Conservation (phyloP, 371 early-diverging fungal species). For the Synchytrium microbalum region DNA sequence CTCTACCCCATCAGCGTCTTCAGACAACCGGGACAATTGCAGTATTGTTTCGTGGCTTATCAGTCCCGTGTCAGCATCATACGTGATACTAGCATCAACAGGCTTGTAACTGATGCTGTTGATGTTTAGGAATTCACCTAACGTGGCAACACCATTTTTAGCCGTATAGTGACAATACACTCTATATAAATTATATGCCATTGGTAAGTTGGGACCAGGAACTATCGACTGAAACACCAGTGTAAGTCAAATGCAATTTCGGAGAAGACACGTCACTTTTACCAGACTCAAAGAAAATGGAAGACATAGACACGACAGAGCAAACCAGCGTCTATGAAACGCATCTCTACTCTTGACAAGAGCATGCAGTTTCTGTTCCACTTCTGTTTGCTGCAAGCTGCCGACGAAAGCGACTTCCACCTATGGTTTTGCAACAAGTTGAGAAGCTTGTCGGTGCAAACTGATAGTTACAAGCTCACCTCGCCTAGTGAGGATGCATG, state of each 20-base stretch:
- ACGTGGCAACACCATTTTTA: neutral
- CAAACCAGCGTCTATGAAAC: neutral
- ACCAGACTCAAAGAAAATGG: neutral
- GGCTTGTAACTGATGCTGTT: neutral
- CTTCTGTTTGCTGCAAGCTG: neutral
- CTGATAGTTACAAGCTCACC: neutral
- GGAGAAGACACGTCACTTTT: neutral
- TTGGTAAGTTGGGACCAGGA: slow-evolving; percentile 4
- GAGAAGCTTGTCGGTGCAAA: neutral
- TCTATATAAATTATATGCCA: neutral
- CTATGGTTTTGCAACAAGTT: neutral
- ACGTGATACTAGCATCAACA: too few species aligned
- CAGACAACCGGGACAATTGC: too few species aligned
- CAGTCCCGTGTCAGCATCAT: too few species aligned
- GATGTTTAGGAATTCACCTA: neutral
- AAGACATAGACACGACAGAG: neutral
- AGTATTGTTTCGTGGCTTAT: too few species aligned
- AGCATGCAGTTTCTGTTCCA: neutral
- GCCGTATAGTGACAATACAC: neutral
- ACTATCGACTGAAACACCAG: neutral
- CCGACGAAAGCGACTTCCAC: neutral
- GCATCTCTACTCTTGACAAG: neutral
- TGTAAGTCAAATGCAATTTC: neutral
- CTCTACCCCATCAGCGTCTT: too few species aligned
- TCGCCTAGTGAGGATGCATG: neutral